Base-by-base conservation (phyloP, 2,329 filamentous ascomycete genomes). In the Hirsutella minnesotensis region DNA sequence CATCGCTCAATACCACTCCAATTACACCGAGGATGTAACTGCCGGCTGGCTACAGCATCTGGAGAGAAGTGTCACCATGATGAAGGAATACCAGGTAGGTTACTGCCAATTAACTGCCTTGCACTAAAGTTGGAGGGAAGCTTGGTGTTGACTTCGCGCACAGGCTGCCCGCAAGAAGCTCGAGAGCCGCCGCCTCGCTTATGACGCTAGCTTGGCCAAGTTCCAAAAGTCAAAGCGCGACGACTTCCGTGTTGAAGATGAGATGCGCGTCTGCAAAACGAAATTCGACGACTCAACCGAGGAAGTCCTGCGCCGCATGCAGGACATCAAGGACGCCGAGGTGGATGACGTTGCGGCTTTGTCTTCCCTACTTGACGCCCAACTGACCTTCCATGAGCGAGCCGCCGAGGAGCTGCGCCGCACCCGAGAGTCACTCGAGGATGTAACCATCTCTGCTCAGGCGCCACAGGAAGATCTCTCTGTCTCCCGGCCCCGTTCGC, bases 221-320 rank as follows among this genome's bases (percentile, higher is more conserved):
- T 81, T 95, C 77, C 82, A 94, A 56, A 95, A 95, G 64, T 81
- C 83, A 20, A 94, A 94, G 68, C 87, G 83, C 55, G 90, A 96
- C 56, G 90, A 96, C 60, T 94, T 92, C 67, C 76, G 87, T 48
- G 74, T 92, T 44, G 92, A 96, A 62, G 90, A 96, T 59, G 90
- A 96, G 63, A 75, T 95, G 42, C 83, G 90, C 44, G 76, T 80
- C 22, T 86, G 92, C 60, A 94, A 94, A 62, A 85, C 86, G 54
- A 96, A 96, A 65, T 96, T 95, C 57, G 92, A 96, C 58, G 92
- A 96, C 67, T 83, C 86, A 15, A 92, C 77, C 57, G 90, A 96
- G 57, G 90, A 96, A 55, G 89, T 96, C 43, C 75, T 82, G 53
- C 79, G 90, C 46, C 77, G 90, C 43, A 96, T 96, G 92, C 79